Percentiles rank a stretch among this genome's conserved stretches.
These are phyloP conservation scores for Cordyceps pruinosa DNA, from an alignment of 2,329 filamentous ascomycete species.

Conservation along the genomic window DNA sequence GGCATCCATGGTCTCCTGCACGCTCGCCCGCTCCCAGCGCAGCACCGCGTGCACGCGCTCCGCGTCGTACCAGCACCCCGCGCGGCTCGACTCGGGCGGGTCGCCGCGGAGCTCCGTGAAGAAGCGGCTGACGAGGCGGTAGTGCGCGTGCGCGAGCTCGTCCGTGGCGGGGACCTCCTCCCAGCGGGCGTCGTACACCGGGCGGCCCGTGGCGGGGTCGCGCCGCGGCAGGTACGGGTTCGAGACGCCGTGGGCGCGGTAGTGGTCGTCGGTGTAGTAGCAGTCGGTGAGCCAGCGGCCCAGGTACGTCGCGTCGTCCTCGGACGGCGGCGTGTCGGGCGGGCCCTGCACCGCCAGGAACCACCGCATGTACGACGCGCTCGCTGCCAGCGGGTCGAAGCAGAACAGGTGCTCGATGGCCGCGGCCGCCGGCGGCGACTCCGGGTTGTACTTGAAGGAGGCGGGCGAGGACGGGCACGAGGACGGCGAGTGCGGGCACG, in stretches of 20 bases:
- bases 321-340: conserved; percentile 8
- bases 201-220: background rate
- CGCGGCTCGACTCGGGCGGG: conserved; percentile 6
- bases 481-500: conserved; percentile 2
- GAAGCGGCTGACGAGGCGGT: conserved; percentile 6
- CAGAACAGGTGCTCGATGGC: conserved; percentile 11
- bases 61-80: conserved; percentile 12
- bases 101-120: conserved; percentile 11
- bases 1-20: conserved; percentile 9
- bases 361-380: conserved; percentile 10
- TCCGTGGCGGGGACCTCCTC: conserved; percentile 6
- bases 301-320: conserved; percentile 4
- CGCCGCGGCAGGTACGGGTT: background rate
- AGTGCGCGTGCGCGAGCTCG: background rate
- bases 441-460: background rate
- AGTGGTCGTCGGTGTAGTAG: conserved; percentile 9
- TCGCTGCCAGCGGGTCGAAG: conserved; percentile 9
- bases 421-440: background rate
- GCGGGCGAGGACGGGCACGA: background rate
- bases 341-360: conserved; percentile 7
- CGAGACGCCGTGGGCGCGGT: background rate
- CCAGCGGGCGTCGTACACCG: background rate
- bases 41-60: conserved; percentile 11
- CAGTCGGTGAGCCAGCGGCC: conserved; percentile 11
- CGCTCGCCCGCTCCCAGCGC: background rate